Evolutionary conservation across 2,329 filamentous ascomycete species (phyloP).

Genomic region (Aspergillus eucalypticola): DNA sequence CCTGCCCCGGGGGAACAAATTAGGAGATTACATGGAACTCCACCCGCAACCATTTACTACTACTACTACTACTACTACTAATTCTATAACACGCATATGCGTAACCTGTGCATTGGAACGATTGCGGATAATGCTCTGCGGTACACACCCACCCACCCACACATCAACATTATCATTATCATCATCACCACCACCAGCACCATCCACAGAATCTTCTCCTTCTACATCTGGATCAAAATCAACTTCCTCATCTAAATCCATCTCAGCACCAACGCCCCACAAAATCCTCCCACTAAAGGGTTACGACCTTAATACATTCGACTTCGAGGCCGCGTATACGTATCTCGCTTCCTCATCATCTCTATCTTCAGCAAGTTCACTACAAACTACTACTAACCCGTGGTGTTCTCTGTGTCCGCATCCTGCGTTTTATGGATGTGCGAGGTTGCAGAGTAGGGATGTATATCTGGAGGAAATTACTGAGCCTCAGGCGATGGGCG

Average conservation of each 20-base stretch:
- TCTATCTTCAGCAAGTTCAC: conserved; percentile 2
- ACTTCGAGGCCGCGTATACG: conserved; percentile 29
- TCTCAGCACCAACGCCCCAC: no score
- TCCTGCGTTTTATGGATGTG: conserved; percentile 41
- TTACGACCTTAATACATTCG: conserved; percentile 8
- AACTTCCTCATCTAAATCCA: no score
- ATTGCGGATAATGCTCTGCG: no score
- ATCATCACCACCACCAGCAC: no score
- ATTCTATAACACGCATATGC: conserved; percentile 39
- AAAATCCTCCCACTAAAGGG: no score
- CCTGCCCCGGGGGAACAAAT: no score
- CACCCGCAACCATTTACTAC: background rate
- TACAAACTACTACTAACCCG: conserved; percentile 13
- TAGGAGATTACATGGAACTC: background rate
- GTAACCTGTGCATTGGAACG: conserved; percentile 33
- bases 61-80: no score
- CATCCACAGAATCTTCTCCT: no score
- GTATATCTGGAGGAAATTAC: conserved; percentile 9
- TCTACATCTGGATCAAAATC: no score
- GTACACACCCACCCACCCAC: no score
- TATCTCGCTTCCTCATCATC: conserved; percentile 16
- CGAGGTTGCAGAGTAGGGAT: conserved; percentile 11
- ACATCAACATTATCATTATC: no score
- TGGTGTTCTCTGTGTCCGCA: conserved; percentile 48
- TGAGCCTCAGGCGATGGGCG: conserved; percentile 8